phyloP scores from a whole-genome alignment of 2,329 filamentous ascomycete species.

The Cladophialophora yegresii region DNA sequence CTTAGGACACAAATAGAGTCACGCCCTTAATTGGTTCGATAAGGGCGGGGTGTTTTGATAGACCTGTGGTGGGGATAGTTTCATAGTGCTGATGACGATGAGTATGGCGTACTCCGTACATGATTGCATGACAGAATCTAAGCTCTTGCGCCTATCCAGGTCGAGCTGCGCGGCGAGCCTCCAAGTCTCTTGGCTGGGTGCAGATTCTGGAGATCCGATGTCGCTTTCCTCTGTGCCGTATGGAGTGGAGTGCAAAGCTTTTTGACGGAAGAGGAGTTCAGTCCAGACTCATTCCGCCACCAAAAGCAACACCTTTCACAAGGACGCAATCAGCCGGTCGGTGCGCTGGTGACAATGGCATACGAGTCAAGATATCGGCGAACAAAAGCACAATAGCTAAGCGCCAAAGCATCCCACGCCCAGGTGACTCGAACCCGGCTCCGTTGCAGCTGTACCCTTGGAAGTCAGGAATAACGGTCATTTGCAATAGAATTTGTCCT shows the following conservation, averaged over 20 bases:
- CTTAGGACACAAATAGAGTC: conserved; percentile 14
- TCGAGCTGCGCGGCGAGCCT: neutral
- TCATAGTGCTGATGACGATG: neutral
- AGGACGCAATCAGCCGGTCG: neutral
- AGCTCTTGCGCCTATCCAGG: neutral
- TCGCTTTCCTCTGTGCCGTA: conserved; percentile 15
- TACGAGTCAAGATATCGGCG: neutral
- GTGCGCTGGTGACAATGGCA: neutral
- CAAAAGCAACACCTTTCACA: conserved; percentile 13
- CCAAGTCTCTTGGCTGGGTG: neutral
- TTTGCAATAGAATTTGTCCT: neutral
- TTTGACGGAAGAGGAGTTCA: neutral
- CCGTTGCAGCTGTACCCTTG: neutral
- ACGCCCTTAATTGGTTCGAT: conserved; percentile 29
- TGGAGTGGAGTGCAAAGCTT: neutral
- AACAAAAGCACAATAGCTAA: neutral
- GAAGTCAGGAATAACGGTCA: neutral
- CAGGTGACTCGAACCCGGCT: neutral
- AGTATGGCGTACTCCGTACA: neutral
- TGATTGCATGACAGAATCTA: neutral
- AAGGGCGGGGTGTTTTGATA: conserved; percentile 19
- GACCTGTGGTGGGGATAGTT: conserved; percentile 1
- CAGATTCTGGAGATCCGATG: conserved; percentile 23
- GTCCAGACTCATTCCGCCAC: neutral
- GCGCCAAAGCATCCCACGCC: neutral